Evolutionary conservation across 768 basidiomycete genomes (phyloP), one percentile per base, ranked within the genome.

Genomic region (Russula virescens): DNA sequence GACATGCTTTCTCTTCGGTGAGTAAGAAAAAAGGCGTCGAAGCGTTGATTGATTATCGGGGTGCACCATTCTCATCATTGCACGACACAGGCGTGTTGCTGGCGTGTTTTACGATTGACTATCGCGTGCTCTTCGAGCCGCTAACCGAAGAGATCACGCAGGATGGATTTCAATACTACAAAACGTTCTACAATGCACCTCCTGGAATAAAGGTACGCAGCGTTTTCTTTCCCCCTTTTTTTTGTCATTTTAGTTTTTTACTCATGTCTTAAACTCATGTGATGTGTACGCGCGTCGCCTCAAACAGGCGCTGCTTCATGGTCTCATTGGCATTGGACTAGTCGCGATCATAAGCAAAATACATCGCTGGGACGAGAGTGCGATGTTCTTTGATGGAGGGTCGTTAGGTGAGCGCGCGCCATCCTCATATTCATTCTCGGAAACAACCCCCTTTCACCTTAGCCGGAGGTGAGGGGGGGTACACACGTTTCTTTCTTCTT

Each of bases 341-440:
- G 68, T 87, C 26, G 88, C 87, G 11, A 78, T 94, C 55, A 68
- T 94, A 11, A 80, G 83, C 51, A 98, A 97, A 73, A 78, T 97
- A 61, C 80, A 89, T 73, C 82, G 79, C 64, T 97, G 94, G 92
- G 86, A 87, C 70, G 94, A 97, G 70, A 92, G 89, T 68, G 95
- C 95, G 9, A 81, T 95, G 76, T 94, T 91, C 78, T 98, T 98
- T 73, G 95, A 98, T 73, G 95, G 95, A 23, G 86, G 88, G 25
- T 86, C 85, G 67, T 74, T 96, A 62, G 91, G 94, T 94, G 67
- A 68, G 84, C 78, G 16, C 35, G n/a, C n/a, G n/a, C n/a, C n/a
- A n/a, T n/a, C 18, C 18, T n/a, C 46, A 23, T 2, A 38, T 38
- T 49, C 59, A 19, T 48, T 45, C 25, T n/a, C 55, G 8, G 26